Base-by-base conservation (phyloP, 1,139 yeast species). In the Ogataea hybrid region DNA sequence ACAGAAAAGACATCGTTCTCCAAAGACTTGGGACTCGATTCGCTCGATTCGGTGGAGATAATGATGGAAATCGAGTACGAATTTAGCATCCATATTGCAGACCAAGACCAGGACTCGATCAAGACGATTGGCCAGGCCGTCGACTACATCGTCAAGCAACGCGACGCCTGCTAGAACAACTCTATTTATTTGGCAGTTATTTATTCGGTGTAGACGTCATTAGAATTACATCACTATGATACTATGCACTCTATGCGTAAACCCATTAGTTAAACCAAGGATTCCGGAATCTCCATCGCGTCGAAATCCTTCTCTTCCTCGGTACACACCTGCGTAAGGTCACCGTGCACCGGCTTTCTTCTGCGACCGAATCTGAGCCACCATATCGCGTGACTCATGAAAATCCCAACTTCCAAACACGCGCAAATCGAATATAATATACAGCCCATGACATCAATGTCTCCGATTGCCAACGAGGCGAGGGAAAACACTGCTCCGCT, bases 61-160 rank as follows among this genome's bases (percentile, higher is more conserved):
- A 77, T 88, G 32, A 87, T 88, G 88, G 95, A 86, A 57, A 78
- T 88, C 49, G 96, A 88, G 67, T 84, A 80, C 55, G 95, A 87
- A 59, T 81, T 81, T 64, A 78, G 81, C 54, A 76, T 78, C 33
- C 52, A 58, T 62, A 86, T 88, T 62, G 94, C 95, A 36, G 96
- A 88, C 65, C 78, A 80, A 54, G 90, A 85, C 63, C 92, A 95
- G 33, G 95, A 87, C 61, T 75, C 77, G 51, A 79, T 88, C 63
- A 84, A 81, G 69, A 84, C 94, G 22, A 87, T 88, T 50, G 83
- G 85, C 39, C 90, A 87, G 63, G 87, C 95, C 34, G 74, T 86
- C 52, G 87, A 84, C 54, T 83, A 80, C 67, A 81, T 88, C 52
- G 67, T 81, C 51, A 64, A 79, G 35, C 94, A 86, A 63, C 80